These are phyloP conservation scores for Petunia axillaris DNA, from an alignment of 257 asterid species.

Conservation along the genomic window DNA sequence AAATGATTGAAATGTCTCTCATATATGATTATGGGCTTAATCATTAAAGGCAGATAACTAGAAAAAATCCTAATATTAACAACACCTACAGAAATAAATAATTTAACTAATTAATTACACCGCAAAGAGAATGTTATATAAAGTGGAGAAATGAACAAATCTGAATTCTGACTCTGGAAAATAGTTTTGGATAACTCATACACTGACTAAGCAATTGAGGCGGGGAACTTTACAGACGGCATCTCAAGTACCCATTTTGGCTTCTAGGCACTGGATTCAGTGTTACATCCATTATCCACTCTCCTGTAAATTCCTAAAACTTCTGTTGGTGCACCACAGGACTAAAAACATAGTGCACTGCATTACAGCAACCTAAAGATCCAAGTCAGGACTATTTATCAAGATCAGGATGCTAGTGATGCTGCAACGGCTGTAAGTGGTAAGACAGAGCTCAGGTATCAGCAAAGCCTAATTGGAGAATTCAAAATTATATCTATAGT, in stretches of 20 bases:
- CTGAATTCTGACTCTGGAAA: neutral
- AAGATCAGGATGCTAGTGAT: neutral
- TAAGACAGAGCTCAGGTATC: neutral
- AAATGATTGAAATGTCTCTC: neutral
- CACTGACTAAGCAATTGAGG: neutral
- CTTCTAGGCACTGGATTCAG: constrained; percentile 19
- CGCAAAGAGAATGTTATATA: neutral
- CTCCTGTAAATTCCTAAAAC: neutral
- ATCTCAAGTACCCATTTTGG: constrained; percentile 1
- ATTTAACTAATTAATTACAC: neutral
- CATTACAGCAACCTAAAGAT: neutral
- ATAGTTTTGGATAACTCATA: constrained; percentile 18
- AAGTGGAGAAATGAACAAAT: neutral
- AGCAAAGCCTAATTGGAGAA: neutral
- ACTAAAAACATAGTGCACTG: neutral
- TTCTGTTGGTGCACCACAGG: neutral
- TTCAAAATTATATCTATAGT: neutral
- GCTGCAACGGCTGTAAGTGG: constrained; percentile 1
- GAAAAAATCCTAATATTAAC: constrained; percentile 15
- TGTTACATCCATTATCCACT: neutral
- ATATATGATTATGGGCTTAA: neutral
- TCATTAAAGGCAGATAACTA: neutral
- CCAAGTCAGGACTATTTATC: neutral
- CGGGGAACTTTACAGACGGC: neutral
- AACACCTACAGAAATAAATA: neutral